These are phyloP conservation scores for Dujonia santamariae DNA, from an alignment of 1,139 yeast species.

Conservation along the genomic window DNA sequence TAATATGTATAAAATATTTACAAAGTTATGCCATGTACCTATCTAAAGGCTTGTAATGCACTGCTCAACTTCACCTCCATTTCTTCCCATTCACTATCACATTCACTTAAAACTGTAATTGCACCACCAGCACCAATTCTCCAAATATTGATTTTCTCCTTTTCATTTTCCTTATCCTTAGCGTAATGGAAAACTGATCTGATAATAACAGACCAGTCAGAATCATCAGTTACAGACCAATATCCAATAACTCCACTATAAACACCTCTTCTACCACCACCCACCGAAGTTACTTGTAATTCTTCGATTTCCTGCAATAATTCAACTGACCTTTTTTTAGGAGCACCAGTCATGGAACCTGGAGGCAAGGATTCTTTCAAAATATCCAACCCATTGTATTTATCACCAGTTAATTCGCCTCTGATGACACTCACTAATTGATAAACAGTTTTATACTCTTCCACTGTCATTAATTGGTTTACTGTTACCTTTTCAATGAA, in stretches of 20 bases:
- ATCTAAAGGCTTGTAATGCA: constrained; percentile 63
- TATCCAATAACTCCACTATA: constrained; percentile 96
- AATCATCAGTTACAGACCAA: constrained; percentile 84
- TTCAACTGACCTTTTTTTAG: constrained; percentile 89
- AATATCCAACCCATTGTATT: constrained; percentile 72
- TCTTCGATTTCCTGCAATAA: constrained; percentile 56
- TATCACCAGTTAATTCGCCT: constrained; percentile 46
- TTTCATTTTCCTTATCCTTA: constrained; percentile 40
- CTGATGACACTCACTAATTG: constrained; percentile 88
- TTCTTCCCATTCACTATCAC: constrained; percentile 87
- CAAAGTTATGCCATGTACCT: not conserved
- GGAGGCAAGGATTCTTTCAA: constrained; percentile 85
- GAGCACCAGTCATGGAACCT: constrained; percentile 99
- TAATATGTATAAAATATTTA: not conserved
- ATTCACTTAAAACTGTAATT: constrained; percentile 81
- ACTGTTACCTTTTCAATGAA: constrained; percentile 68
- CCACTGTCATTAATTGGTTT: constrained; percentile 81
- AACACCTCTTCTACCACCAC: constrained; percentile 66
- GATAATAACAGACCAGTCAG: constrained; percentile 96
- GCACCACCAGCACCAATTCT: constrained; percentile 99
- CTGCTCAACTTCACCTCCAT: constrained; percentile 78
- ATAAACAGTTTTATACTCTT: constrained; percentile 86
- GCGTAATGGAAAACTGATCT: constrained; percentile 74
- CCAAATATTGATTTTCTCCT: constrained; percentile 46
- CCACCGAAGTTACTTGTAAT: constrained; percentile 37